A percentile compares a stretch with the other conserved stretches of the same genome.
Conservation (phyloP, 441 rosid genomes). For the Macaranga tanarius region DNA sequence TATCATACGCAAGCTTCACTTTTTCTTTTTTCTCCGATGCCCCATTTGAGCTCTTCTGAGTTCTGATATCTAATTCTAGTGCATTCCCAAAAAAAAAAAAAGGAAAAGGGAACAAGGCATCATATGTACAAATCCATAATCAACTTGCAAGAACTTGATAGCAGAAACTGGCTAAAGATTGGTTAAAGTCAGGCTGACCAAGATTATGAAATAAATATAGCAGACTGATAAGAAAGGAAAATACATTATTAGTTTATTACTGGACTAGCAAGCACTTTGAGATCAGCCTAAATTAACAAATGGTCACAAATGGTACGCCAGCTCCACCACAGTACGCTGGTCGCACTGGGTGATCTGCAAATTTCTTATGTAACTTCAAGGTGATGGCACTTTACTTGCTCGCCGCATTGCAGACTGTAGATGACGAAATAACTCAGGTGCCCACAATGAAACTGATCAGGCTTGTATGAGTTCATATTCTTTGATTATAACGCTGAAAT, state of each 20-base stretch:
- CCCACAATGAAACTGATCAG: not conserved
- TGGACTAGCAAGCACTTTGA: not conserved
- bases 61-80: no score
- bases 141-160: not conserved
- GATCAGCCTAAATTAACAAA: not conserved
- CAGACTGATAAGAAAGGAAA: not conserved
- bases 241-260: not conserved
- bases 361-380: not conserved
- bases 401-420: not conserved
- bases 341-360: not conserved
- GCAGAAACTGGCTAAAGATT: not conserved
- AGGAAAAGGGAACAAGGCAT: not conserved
- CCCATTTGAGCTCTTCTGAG: no score
- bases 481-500: not conserved
- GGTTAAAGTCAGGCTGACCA: not conserved
- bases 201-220: not conserved
- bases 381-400: not conserved
- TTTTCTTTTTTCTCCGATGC: no score
- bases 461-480: slow-evolving; percentile 7
- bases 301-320: no score
- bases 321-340: not conserved
- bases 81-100: not conserved
- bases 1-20: no score
- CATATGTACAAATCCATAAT: not conserved
- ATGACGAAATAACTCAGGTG: not conserved